These are phyloP conservation scores for Protostelium mycophagum DNA, from an alignment of 78 protist genomes.

Conservation along the genomic window DNA sequence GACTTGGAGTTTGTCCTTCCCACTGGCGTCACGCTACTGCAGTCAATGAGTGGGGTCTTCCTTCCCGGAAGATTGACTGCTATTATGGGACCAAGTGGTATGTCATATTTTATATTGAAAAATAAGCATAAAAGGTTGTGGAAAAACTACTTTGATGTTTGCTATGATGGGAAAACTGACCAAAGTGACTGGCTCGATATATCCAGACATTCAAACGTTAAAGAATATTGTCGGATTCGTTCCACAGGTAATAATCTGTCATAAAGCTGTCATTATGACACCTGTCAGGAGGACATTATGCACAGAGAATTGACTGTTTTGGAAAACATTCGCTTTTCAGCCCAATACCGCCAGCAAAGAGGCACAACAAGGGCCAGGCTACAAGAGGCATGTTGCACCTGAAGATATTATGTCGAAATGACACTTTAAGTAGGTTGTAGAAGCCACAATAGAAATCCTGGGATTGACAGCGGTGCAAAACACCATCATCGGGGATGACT, in stretches of 20 bases:
- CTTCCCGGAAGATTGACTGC: not conserved
- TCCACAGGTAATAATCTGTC: not conserved
- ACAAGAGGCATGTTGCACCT: too few relatives aligned
- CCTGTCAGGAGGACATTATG: not conserved
- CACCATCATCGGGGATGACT: too few relatives aligned
- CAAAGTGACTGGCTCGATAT: not conserved
- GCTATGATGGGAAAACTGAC: not conserved
- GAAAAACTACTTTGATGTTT: not conserved
- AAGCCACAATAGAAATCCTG: too few relatives aligned
- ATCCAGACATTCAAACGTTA: not conserved
- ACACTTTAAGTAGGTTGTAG: too few relatives aligned
- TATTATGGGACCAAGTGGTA: not conserved
- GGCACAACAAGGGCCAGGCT: not conserved
- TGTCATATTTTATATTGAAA: not conserved
- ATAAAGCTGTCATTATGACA: not conserved
- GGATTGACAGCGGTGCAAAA: too few relatives aligned
- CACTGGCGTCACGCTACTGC: not conserved
- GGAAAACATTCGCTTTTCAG: not conserved
- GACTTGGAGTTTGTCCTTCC: not conserved
- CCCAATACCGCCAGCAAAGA: not conserved
- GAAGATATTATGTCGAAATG: too few relatives aligned
- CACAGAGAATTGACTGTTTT: not conserved
- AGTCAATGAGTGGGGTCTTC: not conserved
- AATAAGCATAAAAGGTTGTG: not conserved
- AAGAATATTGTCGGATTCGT: not conserved